Base-by-base conservation (phyloP, 768 basidiomycete genomes). In the Russula olivacea region DNA sequence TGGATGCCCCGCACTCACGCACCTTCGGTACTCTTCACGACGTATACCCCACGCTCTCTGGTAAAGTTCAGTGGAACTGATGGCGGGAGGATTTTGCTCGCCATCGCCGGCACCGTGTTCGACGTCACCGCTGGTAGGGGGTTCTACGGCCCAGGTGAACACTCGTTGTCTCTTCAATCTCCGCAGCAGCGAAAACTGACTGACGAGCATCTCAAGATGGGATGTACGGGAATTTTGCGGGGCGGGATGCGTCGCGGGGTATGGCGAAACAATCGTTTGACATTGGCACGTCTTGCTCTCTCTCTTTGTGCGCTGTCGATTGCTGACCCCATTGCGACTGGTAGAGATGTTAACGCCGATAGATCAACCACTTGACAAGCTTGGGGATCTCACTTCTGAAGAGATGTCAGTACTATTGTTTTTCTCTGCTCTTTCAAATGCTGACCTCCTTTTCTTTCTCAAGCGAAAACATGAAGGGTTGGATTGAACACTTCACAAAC, bases 231-330 rank as follows among this genome's bases (percentile, higher is more conserved):
- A 96, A 96, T 75, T 99, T 99, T 78, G 95, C 97, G 3, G 96
- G 96, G 7, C 76, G 95, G 54, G 96, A 99, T 75, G 96, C 96
- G 2, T 95, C 93, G 19, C 79, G 95, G 41, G 96, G 96, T 7
- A 95, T 98, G 92, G 96, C 96, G 9, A 97, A 95, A 76, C 95
- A 98, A 76, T 96, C 93, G 3, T 98, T 97, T 68, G 95, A 96
- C 54, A 28, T 78, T n/a, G 92, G 94, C 92, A 70, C 56, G 87
- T 17, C 11, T 17, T 32, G 21, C 40, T 7, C 10, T 30, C n/a
- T 70, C 40, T 11, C 57, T 11, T 40, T 28, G 32, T 25, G 47
- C 38, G 4, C 43, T 14, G 23, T 67, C 63, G 49, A 56, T 53
- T 14, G 48, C 52, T 48, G 34, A 56, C 36, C 21, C 14, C 4